Conservation (phyloP, 139 green algal species). For the Chlamydomonas incerta region DNA sequence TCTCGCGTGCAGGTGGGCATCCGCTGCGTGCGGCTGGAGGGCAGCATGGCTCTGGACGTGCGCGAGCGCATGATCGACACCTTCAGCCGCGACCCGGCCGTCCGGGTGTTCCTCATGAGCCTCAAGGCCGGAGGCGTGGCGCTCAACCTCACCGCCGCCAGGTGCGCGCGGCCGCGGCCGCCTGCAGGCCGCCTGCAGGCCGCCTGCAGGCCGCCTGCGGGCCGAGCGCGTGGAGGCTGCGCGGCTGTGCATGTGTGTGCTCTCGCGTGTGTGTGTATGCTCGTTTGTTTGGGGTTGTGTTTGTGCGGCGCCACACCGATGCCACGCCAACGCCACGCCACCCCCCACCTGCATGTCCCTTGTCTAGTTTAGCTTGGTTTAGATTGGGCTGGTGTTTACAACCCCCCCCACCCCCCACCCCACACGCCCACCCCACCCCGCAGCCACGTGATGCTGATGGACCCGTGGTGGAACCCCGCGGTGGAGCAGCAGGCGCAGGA, state of each 20-base stretch:
- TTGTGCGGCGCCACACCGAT: too few species aligned
- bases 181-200: too few species aligned
- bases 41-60: conserved; percentile 84
- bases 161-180: neutral
- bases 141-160: conserved; percentile 90
- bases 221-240: neutral
- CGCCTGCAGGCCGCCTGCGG: too few species aligned
- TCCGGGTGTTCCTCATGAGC: conserved; percentile 86
- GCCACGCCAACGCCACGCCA: too few species aligned
- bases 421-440: neutral
- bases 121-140: conserved; percentile 88
- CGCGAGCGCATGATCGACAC: conserved; percentile 79
- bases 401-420: too few species aligned
- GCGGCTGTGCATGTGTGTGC: too few species aligned
- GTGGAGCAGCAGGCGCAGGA: conserved; percentile 75
- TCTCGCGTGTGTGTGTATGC: too few species aligned
- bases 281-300: too few species aligned
- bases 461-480: conserved; percentile 89
- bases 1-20: conserved; percentile 75
- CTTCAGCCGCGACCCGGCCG: conserved; percentile 84
- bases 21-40: conserved; percentile 84
- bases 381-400: too few species aligned
- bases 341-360: too few species aligned
- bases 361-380: too few species aligned
- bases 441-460: conserved; percentile 87